Base-by-base conservation (phyloP, 257 asterid genomes). In the Oldenlandia corymbosa region DNA sequence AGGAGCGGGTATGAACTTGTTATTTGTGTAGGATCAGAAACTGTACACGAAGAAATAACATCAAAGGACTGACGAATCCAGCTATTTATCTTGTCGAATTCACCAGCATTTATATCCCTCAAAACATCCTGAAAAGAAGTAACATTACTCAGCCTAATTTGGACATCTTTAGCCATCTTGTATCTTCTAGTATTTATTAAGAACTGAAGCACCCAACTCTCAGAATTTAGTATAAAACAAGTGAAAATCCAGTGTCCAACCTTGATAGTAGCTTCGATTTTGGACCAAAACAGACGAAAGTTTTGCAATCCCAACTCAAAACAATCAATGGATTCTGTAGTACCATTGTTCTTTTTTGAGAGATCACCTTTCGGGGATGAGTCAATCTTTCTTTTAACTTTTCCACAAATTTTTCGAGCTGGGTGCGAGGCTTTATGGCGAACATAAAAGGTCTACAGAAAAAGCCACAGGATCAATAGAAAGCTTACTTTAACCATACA, bases 51-150 rank as follows among this genome's bases (percentile, higher is more conserved):
- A 47, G 81, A 75, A 75, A 89, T 79, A 55, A 73, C 75, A 50
- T 74, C 65, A 41, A 84, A 92, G 21, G 97, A 92, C 54, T 70
- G 79, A 16, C 53, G 79, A 65, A 84, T 83, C 99, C 99, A 93
- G 73, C 71, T 58, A 49, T 72, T 71, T 63, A 90, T 77, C 62
- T 83, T 83, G 63, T 78, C 83, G 56, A 87, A 93, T 73, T 83
- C 95, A 46, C 65, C 78, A 3, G 75, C 77, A 70, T 85, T 87
- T 20, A 85, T 78, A 68, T 78, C 76, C 70, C 77, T 82, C 87
- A 85, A 62, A 53, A 80, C 95, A 10, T 85, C 95, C 99, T 91
- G 77, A 54, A 47, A 20, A 28, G 18, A 42, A 57, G 66, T 62
- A 31, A 48, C 41, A 30, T 32, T 27, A 14, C 14, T 60, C 43